These are phyloP conservation scores for Colletotrichum sp. DNA, from an alignment of 2,329 filamentous ascomycete species.

Conservation along the genomic window DNA sequence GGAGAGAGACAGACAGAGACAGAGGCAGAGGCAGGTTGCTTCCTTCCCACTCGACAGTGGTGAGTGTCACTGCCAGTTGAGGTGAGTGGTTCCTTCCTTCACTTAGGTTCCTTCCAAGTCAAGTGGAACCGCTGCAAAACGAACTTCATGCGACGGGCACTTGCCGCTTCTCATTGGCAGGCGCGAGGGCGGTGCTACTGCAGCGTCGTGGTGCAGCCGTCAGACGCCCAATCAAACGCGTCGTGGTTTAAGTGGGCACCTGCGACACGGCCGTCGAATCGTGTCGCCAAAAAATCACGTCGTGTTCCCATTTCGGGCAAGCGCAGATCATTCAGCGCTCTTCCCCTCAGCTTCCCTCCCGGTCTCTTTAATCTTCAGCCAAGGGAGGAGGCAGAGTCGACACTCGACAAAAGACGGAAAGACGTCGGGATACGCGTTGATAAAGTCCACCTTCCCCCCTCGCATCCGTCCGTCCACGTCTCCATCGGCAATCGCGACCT, in stretches of 20 bases:
- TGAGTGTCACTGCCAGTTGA: background rate
- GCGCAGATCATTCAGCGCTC: background rate
- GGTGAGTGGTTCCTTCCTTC: background rate
- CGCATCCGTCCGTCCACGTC: background rate
- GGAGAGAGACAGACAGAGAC: background rate
- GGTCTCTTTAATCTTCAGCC: background rate
- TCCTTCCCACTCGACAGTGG: background rate
- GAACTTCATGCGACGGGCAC: conserved; percentile 3
- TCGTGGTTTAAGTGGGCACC: background rate
- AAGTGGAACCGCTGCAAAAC: background rate
- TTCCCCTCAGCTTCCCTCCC: background rate
- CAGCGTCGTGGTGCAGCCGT: background rate
- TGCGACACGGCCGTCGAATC: background rate
- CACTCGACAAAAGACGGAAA: background rate
- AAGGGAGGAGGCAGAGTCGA: background rate
- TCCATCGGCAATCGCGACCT: background rate
- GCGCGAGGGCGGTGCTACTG: conserved; percentile 1
- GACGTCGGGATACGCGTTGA: background rate
- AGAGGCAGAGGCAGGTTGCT: background rate
- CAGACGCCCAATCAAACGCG: conserved; percentile 14
- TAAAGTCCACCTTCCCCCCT: background rate
- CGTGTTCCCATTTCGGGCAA: background rate
- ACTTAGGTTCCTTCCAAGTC: background rate
- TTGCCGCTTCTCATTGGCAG: background rate
- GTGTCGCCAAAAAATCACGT: background rate